Conservation (phyloP, 129 eudicot genomes). For the Deinandra increscens region DNA sequence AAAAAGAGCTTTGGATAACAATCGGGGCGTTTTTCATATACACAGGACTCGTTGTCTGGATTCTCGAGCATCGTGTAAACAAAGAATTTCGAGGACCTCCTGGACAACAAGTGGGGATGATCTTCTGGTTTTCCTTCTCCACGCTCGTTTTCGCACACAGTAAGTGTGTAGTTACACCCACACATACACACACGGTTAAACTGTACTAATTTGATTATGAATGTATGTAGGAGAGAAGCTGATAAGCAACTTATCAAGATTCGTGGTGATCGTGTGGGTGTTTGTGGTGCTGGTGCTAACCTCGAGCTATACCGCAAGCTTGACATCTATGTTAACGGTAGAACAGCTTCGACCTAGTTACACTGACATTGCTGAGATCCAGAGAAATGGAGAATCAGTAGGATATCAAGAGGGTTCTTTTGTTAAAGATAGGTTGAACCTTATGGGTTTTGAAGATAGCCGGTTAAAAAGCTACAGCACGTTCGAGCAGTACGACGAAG, state of each 20-base stretch:
- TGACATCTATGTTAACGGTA: slow-evolving; percentile 47
- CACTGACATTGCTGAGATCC: background rate
- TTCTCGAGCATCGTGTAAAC: slow-evolving; percentile 18
- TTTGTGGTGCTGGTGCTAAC: slow-evolving; percentile 44
- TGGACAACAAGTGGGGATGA: slow-evolving; percentile 8
- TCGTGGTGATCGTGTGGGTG: slow-evolving; percentile 22
- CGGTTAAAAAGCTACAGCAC: background rate
- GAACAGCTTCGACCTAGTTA: slow-evolving; percentile 37
- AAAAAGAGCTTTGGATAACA: slow-evolving; percentile 16
- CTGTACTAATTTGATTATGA: background rate
- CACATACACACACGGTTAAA: background rate
- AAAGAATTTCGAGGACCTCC: slow-evolving; percentile 9
- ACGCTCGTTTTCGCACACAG: slow-evolving; percentile 14
- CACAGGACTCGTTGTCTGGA: slow-evolving; percentile 16
- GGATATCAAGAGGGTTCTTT: slow-evolving; percentile 25
- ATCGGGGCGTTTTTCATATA: slow-evolving; percentile 6
- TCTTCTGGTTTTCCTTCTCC: slow-evolving; percentile 17
- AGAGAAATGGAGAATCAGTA: slow-evolving; percentile 12
- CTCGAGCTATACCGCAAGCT: slow-evolving; percentile 55
- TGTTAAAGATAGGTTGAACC: background rate
- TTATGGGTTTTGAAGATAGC: background rate
- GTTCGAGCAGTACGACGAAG: background rate
- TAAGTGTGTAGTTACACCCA: slow-evolving; percentile 3
- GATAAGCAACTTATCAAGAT: slow-evolving; percentile 40
- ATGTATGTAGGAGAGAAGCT: slow-evolving; percentile 37